phyloP scores from a whole-genome alignment of 116 monocot genomes.

The Dioscorea cayenensis region DNA sequence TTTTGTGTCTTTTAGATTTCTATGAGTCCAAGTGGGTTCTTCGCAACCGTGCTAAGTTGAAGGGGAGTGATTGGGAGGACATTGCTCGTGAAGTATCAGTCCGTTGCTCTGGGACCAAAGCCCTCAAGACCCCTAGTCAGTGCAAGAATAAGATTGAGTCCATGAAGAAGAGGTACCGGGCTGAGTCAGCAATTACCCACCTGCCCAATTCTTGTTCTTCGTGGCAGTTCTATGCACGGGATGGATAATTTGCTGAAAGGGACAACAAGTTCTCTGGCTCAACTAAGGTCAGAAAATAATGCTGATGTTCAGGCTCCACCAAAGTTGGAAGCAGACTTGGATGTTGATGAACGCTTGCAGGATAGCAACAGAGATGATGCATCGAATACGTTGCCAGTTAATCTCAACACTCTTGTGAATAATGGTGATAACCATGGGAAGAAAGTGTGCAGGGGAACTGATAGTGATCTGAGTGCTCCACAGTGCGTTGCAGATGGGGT shows the following conservation, averaged over 20 bases:
- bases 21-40: slow-evolving; percentile 62
- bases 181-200: slow-evolving; percentile 34
- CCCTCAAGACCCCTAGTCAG: slow-evolving; percentile 52
- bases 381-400: slow-evolving; percentile 17
- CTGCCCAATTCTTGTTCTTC: slow-evolving; percentile 18
- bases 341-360: slow-evolving; percentile 17
- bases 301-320: slow-evolving; percentile 8
- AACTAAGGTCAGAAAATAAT: slow-evolving; percentile 3
- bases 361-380: slow-evolving; percentile 31
- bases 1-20: slow-evolving; percentile 42
- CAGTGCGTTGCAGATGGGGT: slow-evolving; percentile 5
- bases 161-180: slow-evolving; percentile 70
- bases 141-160: slow-evolving; percentile 92
- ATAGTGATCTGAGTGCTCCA: slow-evolving; percentile 24
- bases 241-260: slow-evolving; percentile 53
- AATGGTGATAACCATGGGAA: slow-evolving; percentile 6
- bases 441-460: slow-evolving; percentile 11
- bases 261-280: slow-evolving; percentile 3
- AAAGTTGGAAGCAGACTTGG: slow-evolving; percentile 25
- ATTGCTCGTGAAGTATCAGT: slow-evolving; percentile 49
- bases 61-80: slow-evolving; percentile 70
- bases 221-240: slow-evolving; percentile 52
- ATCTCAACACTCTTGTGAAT: not conserved
- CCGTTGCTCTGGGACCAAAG: slow-evolving; percentile 24
- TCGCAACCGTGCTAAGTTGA: slow-evolving; percentile 67